These are phyloP conservation scores for Phytophthora vignae DNA, from an alignment of 352 stramenopile genomes.

Conservation along the genomic window DNA sequence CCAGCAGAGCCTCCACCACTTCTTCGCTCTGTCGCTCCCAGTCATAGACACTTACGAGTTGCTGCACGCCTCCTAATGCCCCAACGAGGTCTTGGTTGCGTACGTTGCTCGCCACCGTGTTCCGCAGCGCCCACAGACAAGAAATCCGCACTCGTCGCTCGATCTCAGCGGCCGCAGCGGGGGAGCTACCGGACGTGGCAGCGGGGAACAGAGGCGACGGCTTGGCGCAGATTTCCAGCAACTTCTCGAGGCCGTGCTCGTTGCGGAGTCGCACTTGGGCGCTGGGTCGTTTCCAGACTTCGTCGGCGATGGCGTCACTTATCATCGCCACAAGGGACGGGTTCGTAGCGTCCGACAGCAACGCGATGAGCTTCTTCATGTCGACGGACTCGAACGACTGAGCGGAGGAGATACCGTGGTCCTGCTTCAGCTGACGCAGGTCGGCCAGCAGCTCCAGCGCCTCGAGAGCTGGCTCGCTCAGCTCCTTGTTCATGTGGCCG, in stretches of 20 bases:
- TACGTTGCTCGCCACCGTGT: conserved; percentile 62
- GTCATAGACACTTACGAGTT: conserved; percentile 60
- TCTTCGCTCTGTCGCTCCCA: conserved; percentile 50
- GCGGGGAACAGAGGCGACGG: conserved; percentile 50
- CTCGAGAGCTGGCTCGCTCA: conserved; percentile 74
- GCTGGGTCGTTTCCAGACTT: conserved; percentile 73
- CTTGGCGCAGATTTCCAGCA: conserved; percentile 61
- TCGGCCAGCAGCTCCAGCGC: conserved; percentile 83
- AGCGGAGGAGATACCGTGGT: conserved; percentile 37
- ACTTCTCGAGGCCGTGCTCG: conserved; percentile 68
- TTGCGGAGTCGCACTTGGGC: conserved; percentile 70
- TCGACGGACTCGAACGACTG: conserved; percentile 52
- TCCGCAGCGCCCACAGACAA: conserved; percentile 74
- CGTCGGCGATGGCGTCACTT: conserved; percentile 81
- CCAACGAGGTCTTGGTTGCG: conserved; percentile 72
- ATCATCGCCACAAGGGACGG: conserved; percentile 72
- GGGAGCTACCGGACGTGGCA: conserved; percentile 23
- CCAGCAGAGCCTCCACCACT: conserved; percentile 69
- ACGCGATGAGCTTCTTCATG: conserved; percentile 72
- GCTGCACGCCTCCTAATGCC: conserved; percentile 55
- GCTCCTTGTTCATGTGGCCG: conserved; percentile 62
- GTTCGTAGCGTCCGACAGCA: conserved; percentile 63
- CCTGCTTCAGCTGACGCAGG: conserved; percentile 54
- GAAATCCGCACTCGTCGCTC: conserved; percentile 57
- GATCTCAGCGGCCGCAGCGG: conserved; percentile 19